Conservation (phyloP, 257 asterid species). For the Verbena officinalis region DNA sequence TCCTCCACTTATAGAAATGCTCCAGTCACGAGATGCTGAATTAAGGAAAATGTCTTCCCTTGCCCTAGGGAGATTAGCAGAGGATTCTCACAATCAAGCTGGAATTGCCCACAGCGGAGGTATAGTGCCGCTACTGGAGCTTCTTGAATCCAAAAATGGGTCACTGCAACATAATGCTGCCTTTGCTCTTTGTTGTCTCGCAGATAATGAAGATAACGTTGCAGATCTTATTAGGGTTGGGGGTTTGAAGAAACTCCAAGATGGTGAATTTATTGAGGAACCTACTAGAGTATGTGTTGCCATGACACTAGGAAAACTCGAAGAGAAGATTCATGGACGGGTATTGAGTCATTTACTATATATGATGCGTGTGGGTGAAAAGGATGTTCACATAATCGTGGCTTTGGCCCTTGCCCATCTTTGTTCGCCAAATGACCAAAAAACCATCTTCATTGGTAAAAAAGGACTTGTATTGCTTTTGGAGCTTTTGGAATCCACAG, state of each 20-base stretch:
- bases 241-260: slow-evolving; percentile 95
- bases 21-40: slow-evolving; percentile 89
- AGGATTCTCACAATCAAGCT: slow-evolving; percentile 98
- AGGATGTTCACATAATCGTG: slow-evolving; percentile 73
- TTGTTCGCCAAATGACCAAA: slow-evolving; percentile 88
- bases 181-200: slow-evolving; percentile 97
- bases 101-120: slow-evolving; percentile 99
- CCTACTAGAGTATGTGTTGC: slow-evolving; percentile 99
- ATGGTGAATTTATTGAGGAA: slow-evolving; percentile 95
- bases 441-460: slow-evolving; percentile 72
- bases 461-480: slow-evolving; percentile 81
- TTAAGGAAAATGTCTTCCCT: slow-evolving; percentile 96
- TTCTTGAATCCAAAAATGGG: slow-evolving; percentile 92
- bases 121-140: slow-evolving; percentile 75
- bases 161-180: slow-evolving; percentile 99
- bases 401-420: slow-evolving; percentile 96
- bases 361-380: slow-evolving; percentile 86
- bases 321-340: slow-evolving; percentile 97
- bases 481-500: slow-evolving; percentile 80
- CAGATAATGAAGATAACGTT: slow-evolving; percentile 99
- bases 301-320: slow-evolving; percentile 91
- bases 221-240: slow-evolving; percentile 90
- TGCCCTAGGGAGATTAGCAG: slow-evolving; percentile 98
- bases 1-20: slow-evolving; percentile 94
- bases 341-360: slow-evolving; percentile 85